Conservation (phyloP, 306 rosid genomes). For the Dryas octopetala region DNA sequence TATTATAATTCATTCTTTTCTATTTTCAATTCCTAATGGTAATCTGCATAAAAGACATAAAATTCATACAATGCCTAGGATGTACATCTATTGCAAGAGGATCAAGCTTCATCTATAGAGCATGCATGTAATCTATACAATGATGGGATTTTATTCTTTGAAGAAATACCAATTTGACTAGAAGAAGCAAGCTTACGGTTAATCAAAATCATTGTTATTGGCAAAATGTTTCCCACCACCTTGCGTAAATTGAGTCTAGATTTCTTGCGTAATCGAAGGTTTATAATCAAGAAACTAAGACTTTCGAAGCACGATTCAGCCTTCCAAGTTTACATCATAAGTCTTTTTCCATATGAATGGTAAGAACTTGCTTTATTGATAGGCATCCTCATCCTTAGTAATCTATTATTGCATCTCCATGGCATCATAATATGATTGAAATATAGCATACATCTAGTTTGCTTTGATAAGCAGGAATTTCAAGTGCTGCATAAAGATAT, state of each 20-base stretch:
- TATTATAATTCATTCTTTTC: neutral
- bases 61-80: neutral
- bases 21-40: neutral
- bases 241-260: slow-evolving; percentile 21
- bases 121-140: neutral
- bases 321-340: slow-evolving; percentile 32
- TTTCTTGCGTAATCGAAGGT: slow-evolving; percentile 33
- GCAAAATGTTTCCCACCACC: slow-evolving; percentile 13
- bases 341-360: slow-evolving; percentile 11
- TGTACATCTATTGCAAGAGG: slow-evolving; percentile 5
- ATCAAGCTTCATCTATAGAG: neutral
- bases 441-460: slow-evolving; percentile 31
- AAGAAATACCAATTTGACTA: neutral
- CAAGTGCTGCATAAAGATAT: slow-evolving; percentile 26
- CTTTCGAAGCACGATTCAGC: slow-evolving; percentile 26
- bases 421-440: slow-evolving; percentile 31
- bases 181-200: slow-evolving; percentile 13
- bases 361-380: slow-evolving; percentile 27
- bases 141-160: slow-evolving; percentile 1
- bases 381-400: slow-evolving; percentile 23
- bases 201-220: slow-evolving; percentile 30
- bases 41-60: neutral
- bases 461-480: slow-evolving; percentile 44
- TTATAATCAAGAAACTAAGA: slow-evolving; percentile 30
- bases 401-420: slow-evolving; percentile 32